Percentiles rank a stretch among this genome's conserved stretches.
phyloP scores from a whole-genome alignment of 108 stramenopile genomes.

The Nitzschia sp. region DNA sequence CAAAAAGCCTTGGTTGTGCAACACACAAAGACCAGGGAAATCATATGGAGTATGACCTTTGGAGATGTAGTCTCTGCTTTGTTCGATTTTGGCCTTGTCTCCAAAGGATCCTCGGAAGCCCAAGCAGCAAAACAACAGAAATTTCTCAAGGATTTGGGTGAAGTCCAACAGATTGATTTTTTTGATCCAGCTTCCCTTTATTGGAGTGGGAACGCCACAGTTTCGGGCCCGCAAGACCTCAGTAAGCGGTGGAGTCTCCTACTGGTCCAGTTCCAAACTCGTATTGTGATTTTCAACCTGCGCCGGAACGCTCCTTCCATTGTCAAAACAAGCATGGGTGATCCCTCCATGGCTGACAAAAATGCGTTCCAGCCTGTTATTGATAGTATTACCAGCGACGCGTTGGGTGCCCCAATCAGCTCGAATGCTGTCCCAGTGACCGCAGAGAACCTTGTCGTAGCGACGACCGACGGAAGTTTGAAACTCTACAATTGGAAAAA shows the following conservation, averaged over 20 bases:
- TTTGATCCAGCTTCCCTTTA: constrained; percentile 45
- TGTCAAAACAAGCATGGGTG: not conserved
- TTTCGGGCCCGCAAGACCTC: not conserved
- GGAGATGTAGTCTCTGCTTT: constrained; percentile 29
- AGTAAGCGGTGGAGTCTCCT: constrained; percentile 24
- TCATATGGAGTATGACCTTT: constrained; percentile 27
- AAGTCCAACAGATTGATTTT: constrained; percentile 34
- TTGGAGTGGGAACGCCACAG: constrained; percentile 41
- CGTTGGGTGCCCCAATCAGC: constrained; percentile 7
- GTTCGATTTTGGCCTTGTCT: constrained; percentile 19
- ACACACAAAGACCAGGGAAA: constrained; percentile 22
- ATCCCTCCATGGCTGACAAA: not conserved
- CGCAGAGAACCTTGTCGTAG: constrained; percentile 38
- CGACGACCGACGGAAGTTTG: constrained; percentile 62
- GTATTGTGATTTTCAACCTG: constrained; percentile 31
- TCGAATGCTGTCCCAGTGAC: constrained; percentile 42
- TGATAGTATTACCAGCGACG: constrained; percentile 3
- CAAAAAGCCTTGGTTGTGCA: constrained; percentile 40
- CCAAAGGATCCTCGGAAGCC: constrained; percentile 3
- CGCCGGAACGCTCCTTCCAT: constrained; percentile 5
- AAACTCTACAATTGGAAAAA: constrained; percentile 51
- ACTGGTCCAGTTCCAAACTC: constrained; percentile 35
- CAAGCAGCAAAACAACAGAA: constrained; percentile 6
- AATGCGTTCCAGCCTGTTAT: constrained; percentile 14
- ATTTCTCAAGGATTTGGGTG: constrained; percentile 36